phyloP scores from a whole-genome alignment of 129 eudicot species.

The Oenanthe sinensis region DNA sequence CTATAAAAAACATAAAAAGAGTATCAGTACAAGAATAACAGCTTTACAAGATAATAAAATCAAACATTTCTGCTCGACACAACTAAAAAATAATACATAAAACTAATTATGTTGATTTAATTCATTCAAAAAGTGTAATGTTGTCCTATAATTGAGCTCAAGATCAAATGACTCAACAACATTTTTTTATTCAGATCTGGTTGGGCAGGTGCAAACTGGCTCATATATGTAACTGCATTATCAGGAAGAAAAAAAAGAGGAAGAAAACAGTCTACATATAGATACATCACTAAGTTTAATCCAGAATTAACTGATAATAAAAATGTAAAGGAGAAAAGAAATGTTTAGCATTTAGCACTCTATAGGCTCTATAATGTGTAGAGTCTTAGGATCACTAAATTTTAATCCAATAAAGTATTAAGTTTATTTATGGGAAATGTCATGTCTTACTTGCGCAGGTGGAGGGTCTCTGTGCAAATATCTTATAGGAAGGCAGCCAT shows the following conservation, averaged over 20 bases:
- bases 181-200: neutral
- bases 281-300: neutral
- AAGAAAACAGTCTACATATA: neutral
- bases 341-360: neutral
- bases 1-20: constrained; percentile 31
- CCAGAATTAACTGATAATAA: neutral
- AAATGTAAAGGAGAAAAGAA: neutral
- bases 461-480: too few relatives aligned
- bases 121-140: neutral
- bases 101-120: neutral
- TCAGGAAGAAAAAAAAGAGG: too few relatives aligned
- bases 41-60: neutral
- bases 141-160: neutral
- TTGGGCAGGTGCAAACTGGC: neutral
- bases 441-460: neutral
- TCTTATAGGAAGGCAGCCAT: too few relatives aligned
- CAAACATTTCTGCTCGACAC: neutral
- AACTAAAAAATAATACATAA: neutral
- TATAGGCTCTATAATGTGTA: neutral
- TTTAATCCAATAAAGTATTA: too few relatives aligned
- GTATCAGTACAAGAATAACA: neutral
- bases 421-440: too few relatives aligned
- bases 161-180: neutral
- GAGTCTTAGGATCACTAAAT: too few relatives aligned
- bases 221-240: neutral